Percentiles rank a stretch among this genome's conserved stretches.
Conservation (phyloP, 768 basidiomycete genomes). For the Lactarius vividus region DNA sequence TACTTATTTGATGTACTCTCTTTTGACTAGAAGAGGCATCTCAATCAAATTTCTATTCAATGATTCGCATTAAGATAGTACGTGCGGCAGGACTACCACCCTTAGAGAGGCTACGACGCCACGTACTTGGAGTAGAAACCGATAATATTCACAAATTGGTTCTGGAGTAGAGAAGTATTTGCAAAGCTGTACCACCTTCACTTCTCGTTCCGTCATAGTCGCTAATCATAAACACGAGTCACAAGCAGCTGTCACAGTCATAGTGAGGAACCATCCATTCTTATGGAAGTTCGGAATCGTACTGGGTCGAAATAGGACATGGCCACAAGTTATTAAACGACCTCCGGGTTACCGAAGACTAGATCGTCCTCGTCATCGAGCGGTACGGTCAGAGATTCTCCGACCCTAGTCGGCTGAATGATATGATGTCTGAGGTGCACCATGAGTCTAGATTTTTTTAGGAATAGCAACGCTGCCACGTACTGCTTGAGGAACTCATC, state of each 20-base stretch:
- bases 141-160: neutral
- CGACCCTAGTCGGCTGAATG: constrained; percentile 8
- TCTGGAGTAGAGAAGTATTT: neutral
- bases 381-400: constrained; percentile 5
- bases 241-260: neutral
- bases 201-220: neutral
- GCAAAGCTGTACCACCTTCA: neutral
- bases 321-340: neutral
- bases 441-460: neutral
- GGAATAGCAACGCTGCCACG: constrained; percentile 27
- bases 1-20: neutral
- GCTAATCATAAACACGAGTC: neutral
- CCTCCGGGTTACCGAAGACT: constrained; percentile 18
- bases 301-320: neutral
- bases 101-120: neutral
- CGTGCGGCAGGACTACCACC: neutral
- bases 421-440: constrained; percentile 15
- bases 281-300: neutral
- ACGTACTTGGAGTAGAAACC: neutral
- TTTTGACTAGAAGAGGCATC: neutral
- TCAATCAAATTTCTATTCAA: neutral
- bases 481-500: constrained; percentile 68
- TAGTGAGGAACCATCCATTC: neutral
- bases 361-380: constrained; percentile 27
- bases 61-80: neutral